Evolutionary conservation across 2,329 filamentous ascomycete species (phyloP).

Genomic region (Xylaria sp.): DNA sequence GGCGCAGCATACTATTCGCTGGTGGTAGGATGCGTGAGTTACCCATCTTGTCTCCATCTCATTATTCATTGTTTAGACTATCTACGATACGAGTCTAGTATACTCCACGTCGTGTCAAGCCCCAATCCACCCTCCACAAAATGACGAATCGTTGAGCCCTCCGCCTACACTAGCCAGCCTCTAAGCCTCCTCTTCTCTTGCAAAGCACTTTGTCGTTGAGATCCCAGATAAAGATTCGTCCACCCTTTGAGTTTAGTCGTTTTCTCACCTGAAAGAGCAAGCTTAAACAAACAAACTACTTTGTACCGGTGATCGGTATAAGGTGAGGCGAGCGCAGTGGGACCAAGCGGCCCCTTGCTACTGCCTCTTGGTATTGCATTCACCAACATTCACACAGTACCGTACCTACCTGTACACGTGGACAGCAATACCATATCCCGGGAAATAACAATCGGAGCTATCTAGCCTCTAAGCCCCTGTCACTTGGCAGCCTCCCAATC

Average conservation of each 20-base stretch:
- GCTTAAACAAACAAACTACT: not conserved
- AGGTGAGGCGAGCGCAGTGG: not conserved
- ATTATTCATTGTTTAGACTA: not conserved
- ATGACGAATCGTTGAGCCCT: slow-evolving; percentile 10
- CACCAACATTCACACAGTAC: slow-evolving; percentile 11
- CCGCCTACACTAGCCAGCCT: slow-evolving; percentile 2
- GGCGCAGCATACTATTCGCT: slow-evolving; percentile 15
- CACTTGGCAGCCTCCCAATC: slow-evolving; percentile 18
- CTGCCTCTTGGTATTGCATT: not conserved
- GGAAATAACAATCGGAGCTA: slow-evolving; percentile 25
- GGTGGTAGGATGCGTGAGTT: slow-evolving; percentile 37
- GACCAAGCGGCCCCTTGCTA: slow-evolving; percentile 9
- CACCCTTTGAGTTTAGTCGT: not conserved
- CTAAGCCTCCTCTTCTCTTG: slow-evolving; percentile 1
- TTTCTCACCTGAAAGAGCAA: not conserved
- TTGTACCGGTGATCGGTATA: not conserved
- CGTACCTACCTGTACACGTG: not conserved
- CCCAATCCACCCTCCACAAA: not conserved
- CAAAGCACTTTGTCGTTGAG: not conserved
- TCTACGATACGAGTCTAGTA: slow-evolving; percentile 9
- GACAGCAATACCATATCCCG: slow-evolving; percentile 2
- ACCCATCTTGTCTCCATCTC: slow-evolving; percentile 2
- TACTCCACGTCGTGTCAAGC: slow-evolving; percentile 12
- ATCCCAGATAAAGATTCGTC: not conserved
- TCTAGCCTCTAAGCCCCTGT: slow-evolving; percentile 12